Conservation (phyloP, 2,329 filamentous ascomycete species). For the Monosporascus sp. region DNA sequence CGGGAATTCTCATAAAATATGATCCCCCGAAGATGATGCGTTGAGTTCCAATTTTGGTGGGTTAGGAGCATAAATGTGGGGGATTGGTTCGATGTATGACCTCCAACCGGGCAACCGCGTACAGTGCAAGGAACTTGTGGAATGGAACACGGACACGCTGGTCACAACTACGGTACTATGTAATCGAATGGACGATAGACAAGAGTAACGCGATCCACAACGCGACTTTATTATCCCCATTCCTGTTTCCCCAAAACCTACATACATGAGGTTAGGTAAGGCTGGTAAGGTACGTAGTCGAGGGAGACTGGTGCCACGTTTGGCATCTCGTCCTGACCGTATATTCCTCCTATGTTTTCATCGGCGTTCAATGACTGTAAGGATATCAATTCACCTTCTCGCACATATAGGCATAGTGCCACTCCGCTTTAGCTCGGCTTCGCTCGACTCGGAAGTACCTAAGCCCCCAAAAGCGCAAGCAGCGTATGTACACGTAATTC, state of each 20-base stretch:
- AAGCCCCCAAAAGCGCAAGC: no score
- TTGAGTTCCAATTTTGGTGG: neutral
- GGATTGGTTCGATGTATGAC: neutral
- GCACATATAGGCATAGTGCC: neutral
- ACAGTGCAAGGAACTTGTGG: neutral
- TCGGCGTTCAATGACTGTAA: neutral
- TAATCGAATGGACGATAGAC: no score
- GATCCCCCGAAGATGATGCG: neutral
- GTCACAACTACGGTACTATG: no score
- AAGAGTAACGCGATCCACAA: no score
- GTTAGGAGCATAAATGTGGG: conserved; percentile 1
- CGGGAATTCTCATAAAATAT: neutral
- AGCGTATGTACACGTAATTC: neutral
- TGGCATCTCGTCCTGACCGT: neutral
- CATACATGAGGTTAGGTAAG: neutral
- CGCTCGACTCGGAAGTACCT: no score
- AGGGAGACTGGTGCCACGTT: neutral
- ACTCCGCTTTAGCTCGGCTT: no score
- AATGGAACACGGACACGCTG: neutral
- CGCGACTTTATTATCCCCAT: neutral
- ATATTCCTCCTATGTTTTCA: neutral
- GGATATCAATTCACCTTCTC: neutral
- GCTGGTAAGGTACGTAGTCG: neutral
- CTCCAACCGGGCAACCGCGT: neutral
- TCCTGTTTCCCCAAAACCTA: neutral